These are phyloP conservation scores for Boletales sp. DNA, from an alignment of 768 basidiomycete species.

Conservation along the genomic window DNA sequence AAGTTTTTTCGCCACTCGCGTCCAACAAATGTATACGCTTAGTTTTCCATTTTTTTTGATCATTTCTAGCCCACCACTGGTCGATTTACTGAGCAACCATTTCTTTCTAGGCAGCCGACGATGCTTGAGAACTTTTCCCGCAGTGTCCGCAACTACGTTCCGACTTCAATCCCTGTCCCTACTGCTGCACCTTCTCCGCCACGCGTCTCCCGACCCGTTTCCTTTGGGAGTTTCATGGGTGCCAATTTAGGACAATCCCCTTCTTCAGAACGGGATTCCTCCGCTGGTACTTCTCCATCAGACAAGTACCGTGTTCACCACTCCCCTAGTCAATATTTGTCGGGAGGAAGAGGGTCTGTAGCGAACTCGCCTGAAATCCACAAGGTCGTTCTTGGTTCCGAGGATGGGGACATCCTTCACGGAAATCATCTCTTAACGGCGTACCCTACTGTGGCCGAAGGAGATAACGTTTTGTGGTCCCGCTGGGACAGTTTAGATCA, in stretches of 20 bases:
- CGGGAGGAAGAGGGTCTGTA: slow-evolving; percentile 2
- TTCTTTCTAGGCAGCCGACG: slow-evolving; percentile 41
- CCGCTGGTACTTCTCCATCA: slow-evolving; percentile 1
- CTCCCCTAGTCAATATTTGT: slow-evolving; percentile 8
- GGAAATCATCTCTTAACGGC: slow-evolving; percentile 16
- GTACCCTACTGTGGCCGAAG: slow-evolving; percentile 31
- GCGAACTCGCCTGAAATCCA: slow-evolving; percentile 15
- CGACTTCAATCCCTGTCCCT: slow-evolving; percentile 48
- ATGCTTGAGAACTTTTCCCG: slow-evolving; percentile 51
- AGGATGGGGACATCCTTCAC: slow-evolving; percentile 20
- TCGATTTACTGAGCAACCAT: slow-evolving; percentile 11
- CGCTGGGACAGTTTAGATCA: slow-evolving; percentile 29
- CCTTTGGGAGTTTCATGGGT: slow-evolving; percentile 42
- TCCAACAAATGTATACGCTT: not conserved
- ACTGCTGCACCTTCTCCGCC: slow-evolving; percentile 46
- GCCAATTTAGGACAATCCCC: slow-evolving; percentile 18
- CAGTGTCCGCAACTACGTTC: slow-evolving; percentile 52
- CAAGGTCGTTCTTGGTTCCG: slow-evolving; percentile 11
- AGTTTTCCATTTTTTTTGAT: not conserved
- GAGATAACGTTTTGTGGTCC: slow-evolving; percentile 32
- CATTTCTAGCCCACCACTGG: not conserved
- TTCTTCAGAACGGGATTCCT: slow-evolving; percentile 10
- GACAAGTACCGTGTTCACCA: slow-evolving; percentile 9
- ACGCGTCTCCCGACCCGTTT: slow-evolving; percentile 46
- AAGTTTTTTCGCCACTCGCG: slow-evolving; percentile 17